Conservation (phyloP, 2,329 filamentous ascomycete species). For the Blastomyces silverae region DNA sequence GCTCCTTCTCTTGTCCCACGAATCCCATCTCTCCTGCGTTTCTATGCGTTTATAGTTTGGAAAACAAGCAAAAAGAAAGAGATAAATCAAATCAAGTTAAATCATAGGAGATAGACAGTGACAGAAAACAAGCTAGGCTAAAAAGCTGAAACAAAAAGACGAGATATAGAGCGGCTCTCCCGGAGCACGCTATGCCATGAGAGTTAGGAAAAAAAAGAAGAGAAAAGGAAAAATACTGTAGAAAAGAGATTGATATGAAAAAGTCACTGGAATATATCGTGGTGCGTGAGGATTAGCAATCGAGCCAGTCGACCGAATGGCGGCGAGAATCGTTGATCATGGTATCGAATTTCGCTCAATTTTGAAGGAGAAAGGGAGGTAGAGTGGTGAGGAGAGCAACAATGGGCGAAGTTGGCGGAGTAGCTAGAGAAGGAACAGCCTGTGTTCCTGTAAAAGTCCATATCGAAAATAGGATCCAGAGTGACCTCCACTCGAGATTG, state of each 20-base stretch:
- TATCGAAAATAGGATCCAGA: not conserved
- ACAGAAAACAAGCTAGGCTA: not conserved
- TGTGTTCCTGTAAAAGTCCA: not conserved
- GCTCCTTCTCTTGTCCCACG: not conserved
- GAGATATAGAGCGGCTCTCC: not conserved
- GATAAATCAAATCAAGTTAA: not conserved
- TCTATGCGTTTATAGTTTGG: not conserved
- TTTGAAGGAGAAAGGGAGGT: not conserved
- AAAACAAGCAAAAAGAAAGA: not conserved
- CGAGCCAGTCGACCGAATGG: conserved; percentile 6
- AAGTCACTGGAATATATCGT: not conserved
- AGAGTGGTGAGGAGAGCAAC: not conserved
- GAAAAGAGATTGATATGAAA: not conserved
- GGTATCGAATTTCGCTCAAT: not conserved
- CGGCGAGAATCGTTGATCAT: not conserved
- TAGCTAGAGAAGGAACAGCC: not conserved
- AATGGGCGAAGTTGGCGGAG: not conserved
- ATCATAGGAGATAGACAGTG: not conserved
- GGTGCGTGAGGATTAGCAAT: not conserved
- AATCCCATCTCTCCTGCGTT: not conserved
- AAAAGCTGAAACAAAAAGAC: not conserved
- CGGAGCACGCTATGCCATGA: not conserved
- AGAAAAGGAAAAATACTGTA: not conserved
- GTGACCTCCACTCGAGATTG: not conserved
- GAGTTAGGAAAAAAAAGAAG: not conserved